Base-by-base conservation (phyloP, 768 basidiomycete genomes). In the Tylopilus sp. region DNA sequence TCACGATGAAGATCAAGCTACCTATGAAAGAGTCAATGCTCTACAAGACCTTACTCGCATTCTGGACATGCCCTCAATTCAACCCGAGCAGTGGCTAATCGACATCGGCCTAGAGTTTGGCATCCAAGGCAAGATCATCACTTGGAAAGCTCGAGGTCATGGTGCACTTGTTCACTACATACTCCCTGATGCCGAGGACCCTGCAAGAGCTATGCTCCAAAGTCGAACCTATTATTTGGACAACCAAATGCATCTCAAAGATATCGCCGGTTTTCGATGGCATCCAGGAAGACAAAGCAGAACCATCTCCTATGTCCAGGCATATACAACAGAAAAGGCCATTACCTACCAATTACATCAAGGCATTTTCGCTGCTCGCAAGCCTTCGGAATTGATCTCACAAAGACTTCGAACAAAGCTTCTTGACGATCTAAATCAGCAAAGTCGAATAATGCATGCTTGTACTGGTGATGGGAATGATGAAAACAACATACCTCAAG, bases 301-400 rank as follows among this genome's bases (percentile, higher is more conserved):
- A 48, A 3, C 25, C 0, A 42, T 55, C 10, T 5, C 5, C 4
- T 57, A 48, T 9, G 43, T 57, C 4, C 49, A 54, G 11, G 53
- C 53, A 0, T 57, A 57, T 9, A 54, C 42, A 0, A 54, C 56
- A 1, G 53, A 57, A 21, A 57, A 57, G 20, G 15, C 47, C 0
- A 20, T 51, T 5, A n/a, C 44, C 1, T 57, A 57, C 20, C 46
- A 54, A 15, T 35, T 33, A 1, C 53, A 57, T 13, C n/a, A 6
- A 8, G 26, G 26, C 10, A 3, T 28, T 10, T 28, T 28, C n/a
- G n/a, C n/a, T n/a, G n/a, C n/a, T 28, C 28, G 28, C 6, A 28
- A 28, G 28, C 6, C 28, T 6, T 28, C 28, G 28, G 28, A 28
- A 10, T 10, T 28, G 6, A 5, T 28, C 28, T 6, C 5, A 5